Base-by-base conservation (phyloP, 768 basidiomycete species). In the Austroboletus festivus region DNA sequence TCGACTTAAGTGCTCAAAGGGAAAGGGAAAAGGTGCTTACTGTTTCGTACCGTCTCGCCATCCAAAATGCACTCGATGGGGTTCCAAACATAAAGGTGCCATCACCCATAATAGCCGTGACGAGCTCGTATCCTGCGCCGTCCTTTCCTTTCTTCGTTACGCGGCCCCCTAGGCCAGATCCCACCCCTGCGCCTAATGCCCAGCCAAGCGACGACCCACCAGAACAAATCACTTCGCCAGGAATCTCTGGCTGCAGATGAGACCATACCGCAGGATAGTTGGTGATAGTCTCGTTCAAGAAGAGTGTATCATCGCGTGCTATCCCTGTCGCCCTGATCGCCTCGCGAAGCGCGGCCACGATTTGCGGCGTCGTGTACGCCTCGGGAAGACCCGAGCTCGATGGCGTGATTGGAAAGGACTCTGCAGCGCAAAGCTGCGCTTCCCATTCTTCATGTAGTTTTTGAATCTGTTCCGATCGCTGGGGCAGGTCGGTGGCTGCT, bases 121-220 rank as follows among this genome's bases (percentile, higher is more conserved):
- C 70, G 35, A 88, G 61, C n/a, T 87, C 82, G 41, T 75, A 71
- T 3, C 58, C 64, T 8, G 64, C 61, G 4, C 52, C 50, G 11
- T 45, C 39, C 13, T 63, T 52, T 6, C 44, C 54, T 26, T 56
- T 61, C 34, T 52, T 54, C 3, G 60, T 60, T 22, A 44, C 54
- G 16, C 62, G 54, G 3, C 66, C 72, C 1, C 77, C 84, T 5
- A 86, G 54, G 38, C 69, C 59, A 1, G 78, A 77, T 3, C 86
- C 86, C 4, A 88, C 66, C 4, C 82, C 78, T 0, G 80, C 85
- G 37, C 81, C 85, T 3, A 86, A 65, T 3, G 74, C 77, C 82
- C 83, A 88, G 0, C 86, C 86, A 30, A 89, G 71, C 9, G 82
- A 79, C 1, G 82, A 79, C 5, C 80, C 85, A 3, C 85, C 85